Evolutionary conservation across 371 early-diverging fungal species (phyloP).

Genomic region (Actinomortierella ambigua): DNA sequence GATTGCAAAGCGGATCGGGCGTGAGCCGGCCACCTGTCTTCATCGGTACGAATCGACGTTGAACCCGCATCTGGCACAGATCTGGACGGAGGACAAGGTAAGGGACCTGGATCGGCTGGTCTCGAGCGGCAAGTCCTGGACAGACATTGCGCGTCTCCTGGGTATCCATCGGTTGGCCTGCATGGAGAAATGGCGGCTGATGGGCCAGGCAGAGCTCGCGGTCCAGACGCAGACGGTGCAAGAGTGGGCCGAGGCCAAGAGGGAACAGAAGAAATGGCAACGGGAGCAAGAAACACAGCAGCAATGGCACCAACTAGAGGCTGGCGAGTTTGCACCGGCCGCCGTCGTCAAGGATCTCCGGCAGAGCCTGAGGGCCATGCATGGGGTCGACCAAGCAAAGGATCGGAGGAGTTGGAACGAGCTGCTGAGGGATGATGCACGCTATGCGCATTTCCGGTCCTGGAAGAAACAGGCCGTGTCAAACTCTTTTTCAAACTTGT

Average conservation of each 20-base stretch:
- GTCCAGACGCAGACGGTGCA: too few species aligned
- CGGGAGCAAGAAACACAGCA: background rate
- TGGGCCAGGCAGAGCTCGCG: conserved; percentile 4
- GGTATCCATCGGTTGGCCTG: conserved; percentile 34
- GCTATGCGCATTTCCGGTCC: conserved; percentile 13
- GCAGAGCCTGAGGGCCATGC: background rate
- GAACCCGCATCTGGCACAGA: conserved; percentile 17
- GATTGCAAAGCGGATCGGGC: conserved; percentile 17
- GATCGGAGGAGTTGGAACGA: conserved; percentile 22
- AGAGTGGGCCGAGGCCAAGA: background rate
- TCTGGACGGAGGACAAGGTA: conserved; percentile 23
- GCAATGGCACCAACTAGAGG: conserved; percentile 5
- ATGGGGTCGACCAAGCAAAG: conserved; percentile 5
- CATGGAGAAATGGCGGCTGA: conserved; percentile 24
- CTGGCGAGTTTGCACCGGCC: background rate
- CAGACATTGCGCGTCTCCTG: conserved; percentile 20
- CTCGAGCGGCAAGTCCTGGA: conserved; percentile 15
- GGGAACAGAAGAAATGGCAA: background rate
- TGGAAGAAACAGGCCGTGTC: conserved; percentile 13
- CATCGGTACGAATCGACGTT: conserved; percentile 25
- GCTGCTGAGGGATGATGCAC: conserved; percentile 12
- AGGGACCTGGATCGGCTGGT: conserved; percentile 10
- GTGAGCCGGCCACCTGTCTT: conserved; percentile 34
- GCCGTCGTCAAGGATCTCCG: background rate
- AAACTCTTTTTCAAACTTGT: conserved; percentile 12